Evolutionary conservation across 345 rosid genomes (phyloP), one percentile per base, ranked within the genome.

Genomic region (Geranium rotundifolium): DNA sequence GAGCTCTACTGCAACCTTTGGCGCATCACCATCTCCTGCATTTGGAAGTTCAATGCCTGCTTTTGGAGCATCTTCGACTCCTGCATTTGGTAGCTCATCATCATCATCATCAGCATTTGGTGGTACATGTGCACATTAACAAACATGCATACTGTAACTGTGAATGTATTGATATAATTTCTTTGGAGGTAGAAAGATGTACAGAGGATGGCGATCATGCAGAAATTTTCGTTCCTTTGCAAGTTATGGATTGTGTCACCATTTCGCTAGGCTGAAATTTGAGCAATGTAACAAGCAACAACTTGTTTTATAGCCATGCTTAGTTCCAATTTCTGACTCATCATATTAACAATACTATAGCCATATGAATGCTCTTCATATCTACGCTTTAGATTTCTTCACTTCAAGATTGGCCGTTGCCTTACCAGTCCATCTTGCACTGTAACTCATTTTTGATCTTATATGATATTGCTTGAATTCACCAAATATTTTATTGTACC

Each of bases 21-120:
- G 90, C 66, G 83, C 85, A 54, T 74, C 91, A 18, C 82, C 96
- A 54, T 77, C 96, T 4, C 85, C 91, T 19, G 80, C 87, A 34
- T 85, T 91, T 77, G 91, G 91, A 17, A 73, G 72, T 72, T 80
- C 87, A 52, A 71, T 72, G 55, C 86, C 81, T 19, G 72, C 87
- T 37, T 87, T 85, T 71, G 89, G 86, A 64, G 84, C 82, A 62
- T 72, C 95, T 68, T 82, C 90, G 29, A 65, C 90, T 57, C 82
- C 96, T 41, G 67, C 93, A 41, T 84, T 89, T 76, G 95, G 91
- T 30, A 75, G 71, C 69, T 77, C 93, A 1, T 54, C 89, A 18
- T 76, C 93, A 37, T 69, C 87, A 23, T 23, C 27, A 23, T 23
- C 27, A n/a, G n/a, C n/a, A 66, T 91, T 91, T 69, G 91, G 97